Evolutionary conservation across 805 yeast genomes (phyloP).

Genomic region (Saccharomycopsis fermentans): DNA sequence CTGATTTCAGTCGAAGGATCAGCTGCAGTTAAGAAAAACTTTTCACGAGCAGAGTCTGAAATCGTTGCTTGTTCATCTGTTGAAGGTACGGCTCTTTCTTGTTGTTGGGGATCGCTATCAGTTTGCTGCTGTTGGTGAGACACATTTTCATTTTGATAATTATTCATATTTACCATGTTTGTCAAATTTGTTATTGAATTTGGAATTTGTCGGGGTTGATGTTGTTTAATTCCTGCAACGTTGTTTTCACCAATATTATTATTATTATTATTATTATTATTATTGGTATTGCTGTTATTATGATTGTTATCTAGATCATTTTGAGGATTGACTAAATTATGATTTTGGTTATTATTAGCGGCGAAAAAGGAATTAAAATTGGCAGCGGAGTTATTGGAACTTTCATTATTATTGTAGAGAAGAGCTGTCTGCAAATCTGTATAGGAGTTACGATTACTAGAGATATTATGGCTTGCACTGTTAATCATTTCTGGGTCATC

Average conservation of each 20-base stretch:
- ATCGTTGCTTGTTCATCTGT: slow-evolving; percentile 9
- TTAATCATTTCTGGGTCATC: slow-evolving; percentile 71
- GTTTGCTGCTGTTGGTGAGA: slow-evolving; percentile 1
- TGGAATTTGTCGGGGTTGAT: neutral
- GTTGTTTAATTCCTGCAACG: neutral
- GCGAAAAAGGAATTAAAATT: slow-evolving; percentile 2
- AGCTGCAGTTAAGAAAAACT: slow-evolving; percentile 91
- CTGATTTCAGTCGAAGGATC: slow-evolving; percentile 92
- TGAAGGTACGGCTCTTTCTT: neutral
- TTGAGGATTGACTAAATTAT: neutral
- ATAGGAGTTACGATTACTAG: slow-evolving; percentile 5
- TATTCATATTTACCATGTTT: neutral
- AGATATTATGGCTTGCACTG: slow-evolving; percentile 22
- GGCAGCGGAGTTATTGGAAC: slow-evolving; percentile 18
- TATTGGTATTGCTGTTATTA: slow-evolving; percentile 1
- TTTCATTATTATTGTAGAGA: slow-evolving; percentile 18
- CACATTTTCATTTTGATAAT: slow-evolving; percentile 1
- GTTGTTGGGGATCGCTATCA: neutral
- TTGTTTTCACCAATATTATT: neutral
- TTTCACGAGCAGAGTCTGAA: slow-evolving; percentile 75
- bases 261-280: slow-evolving; percentile 6
- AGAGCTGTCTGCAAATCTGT: slow-evolving; percentile 17
- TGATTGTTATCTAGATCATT: neutral
- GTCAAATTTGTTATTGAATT: neutral
- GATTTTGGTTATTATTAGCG: neutral